Percentiles rank a stretch among this genome's conserved stretches.
Evolutionary conservation across 177 flowering plant genomes (phyloP).

Genomic region (Vitis hybrid): DNA sequence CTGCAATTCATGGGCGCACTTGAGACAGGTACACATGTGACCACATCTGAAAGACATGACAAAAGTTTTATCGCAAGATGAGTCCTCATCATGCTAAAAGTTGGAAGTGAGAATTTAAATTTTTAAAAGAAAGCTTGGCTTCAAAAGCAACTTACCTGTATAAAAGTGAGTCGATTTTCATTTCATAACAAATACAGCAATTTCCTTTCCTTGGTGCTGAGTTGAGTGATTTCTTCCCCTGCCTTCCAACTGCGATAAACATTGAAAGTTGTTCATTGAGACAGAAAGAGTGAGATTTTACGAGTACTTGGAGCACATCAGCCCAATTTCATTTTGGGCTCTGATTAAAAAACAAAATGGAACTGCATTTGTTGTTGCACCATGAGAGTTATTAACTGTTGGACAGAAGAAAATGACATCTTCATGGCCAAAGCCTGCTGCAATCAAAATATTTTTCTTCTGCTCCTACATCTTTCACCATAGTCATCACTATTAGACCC

Average conservation of each 20-base stretch:
- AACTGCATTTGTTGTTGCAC: too few relatives aligned
- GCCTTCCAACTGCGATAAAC: constrained; percentile 23
- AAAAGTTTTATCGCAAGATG: too few relatives aligned
- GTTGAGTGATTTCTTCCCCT: constrained; percentile 16
- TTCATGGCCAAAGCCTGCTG: too few relatives aligned
- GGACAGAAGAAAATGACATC: too few relatives aligned
- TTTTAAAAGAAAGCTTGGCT: not conserved
- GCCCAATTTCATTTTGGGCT: too few relatives aligned
- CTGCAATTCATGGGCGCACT: constrained; percentile 83
- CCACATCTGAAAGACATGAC: constrained; percentile 59
- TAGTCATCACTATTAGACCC: too few relatives aligned
- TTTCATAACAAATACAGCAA: constrained; percentile 71
- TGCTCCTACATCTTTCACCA: too few relatives aligned
- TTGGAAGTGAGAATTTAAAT: not conserved
- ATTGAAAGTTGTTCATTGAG: not conserved
- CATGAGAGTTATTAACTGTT: too few relatives aligned
- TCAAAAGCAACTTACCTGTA: constrained; percentile 55
- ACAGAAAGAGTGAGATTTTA: not conserved
- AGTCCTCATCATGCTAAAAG: too few relatives aligned
- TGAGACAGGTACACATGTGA: constrained; percentile 93
- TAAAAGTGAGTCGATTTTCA: constrained; percentile 70
- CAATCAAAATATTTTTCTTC: too few relatives aligned
- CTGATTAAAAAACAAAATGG: too few relatives aligned
- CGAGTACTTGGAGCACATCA: too few relatives aligned
- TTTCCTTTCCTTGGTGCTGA: constrained; percentile 33